Evolutionary conservation across 768 basidiomycete genomes (phyloP), one percentile per base, ranked within the genome.

Genomic region (Mycena rosella): DNA sequence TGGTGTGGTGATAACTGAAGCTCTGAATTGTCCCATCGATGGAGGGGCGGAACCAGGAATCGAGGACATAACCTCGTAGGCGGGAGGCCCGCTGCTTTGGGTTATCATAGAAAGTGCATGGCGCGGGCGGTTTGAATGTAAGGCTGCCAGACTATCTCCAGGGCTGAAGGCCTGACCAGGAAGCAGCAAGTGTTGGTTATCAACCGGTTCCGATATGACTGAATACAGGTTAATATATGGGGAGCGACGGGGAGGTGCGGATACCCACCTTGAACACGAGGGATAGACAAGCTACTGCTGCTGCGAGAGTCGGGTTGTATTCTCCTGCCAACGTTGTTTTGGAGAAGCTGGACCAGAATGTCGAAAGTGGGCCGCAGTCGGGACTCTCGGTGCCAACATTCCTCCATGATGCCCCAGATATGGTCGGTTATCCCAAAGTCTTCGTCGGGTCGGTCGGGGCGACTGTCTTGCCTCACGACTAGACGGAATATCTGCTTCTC

Each of bases 401-500:
- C 73, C 55, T 74, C 75, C 42, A 77, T 70, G 22, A 76, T 54
- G 3, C 68, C 71, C 76, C 76, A 77, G 2, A 73, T 69, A 38
- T 65, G 61, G 44, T 74, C 70, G 5, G 71, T 73, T 18, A 77
- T 34, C 15, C 71, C 75, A 18, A 70, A 60, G 15, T 62, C 61
- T 26, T 66, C 63, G 42, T 76, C 76, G 4, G 76, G 76, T 24
- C 75, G 73, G 42, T 77, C 76, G 9, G 76, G 76, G 20, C 76
- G 72, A n/a, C 63, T 68, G 48, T 75, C 69, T 51, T 76, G 61
- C 47, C 63, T 65, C 15, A 74, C 75, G 18, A 77, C 75, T 8
- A 76, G 57, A n/a, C 72, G 71, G 49, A 72, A 77, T 7, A 77
- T 74, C 30, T 72, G 73, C 47, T 76, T 76, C 32, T 75, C 74